Conservation (phyloP, 352 stramenopile species). For the Phytophthora sp. region DNA sequence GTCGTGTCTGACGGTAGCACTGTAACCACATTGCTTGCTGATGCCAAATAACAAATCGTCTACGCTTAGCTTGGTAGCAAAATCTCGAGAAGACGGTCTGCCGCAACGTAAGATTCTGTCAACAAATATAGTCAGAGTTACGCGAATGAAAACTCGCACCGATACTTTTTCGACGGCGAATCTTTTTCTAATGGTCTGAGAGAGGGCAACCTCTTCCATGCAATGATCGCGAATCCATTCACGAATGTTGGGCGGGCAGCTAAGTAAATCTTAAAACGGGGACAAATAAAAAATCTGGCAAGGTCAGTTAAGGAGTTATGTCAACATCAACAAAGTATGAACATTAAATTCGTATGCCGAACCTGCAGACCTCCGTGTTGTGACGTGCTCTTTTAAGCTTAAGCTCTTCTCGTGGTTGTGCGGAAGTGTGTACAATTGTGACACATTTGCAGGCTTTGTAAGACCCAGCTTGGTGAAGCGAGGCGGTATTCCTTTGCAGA, state of each 20-base stretch:
- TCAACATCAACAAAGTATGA: too few relatives aligned
- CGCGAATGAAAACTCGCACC: constrained; percentile 23
- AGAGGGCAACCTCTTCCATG: constrained; percentile 46
- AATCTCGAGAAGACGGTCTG: constrained; percentile 25
- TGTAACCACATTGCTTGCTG: constrained; percentile 17
- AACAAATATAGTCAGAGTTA: background rate
- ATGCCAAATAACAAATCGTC: constrained; percentile 38
- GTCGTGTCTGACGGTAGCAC: constrained; percentile 30
- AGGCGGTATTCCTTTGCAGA: background rate
- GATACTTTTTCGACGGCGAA: constrained; percentile 49
- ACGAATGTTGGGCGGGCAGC: constrained; percentile 13
- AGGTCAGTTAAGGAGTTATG: too few relatives aligned
- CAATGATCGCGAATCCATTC: constrained; percentile 63
- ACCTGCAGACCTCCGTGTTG: too few relatives aligned
- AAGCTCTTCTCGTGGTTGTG: too few relatives aligned
- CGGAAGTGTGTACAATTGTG: too few relatives aligned
- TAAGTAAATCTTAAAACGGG: too few relatives aligned
- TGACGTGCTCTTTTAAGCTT: too few relatives aligned
- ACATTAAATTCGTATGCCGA: too few relatives aligned
- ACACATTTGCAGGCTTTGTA: too few relatives aligned
- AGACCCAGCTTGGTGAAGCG: too few relatives aligned
- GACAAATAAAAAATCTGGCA: too few relatives aligned
- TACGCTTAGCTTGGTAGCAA: background rate
- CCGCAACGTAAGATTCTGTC: background rate
- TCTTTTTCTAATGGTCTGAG: constrained; percentile 29